Conservation (phyloP, 129 eudicot species). For the Flaveria linearis region DNA sequence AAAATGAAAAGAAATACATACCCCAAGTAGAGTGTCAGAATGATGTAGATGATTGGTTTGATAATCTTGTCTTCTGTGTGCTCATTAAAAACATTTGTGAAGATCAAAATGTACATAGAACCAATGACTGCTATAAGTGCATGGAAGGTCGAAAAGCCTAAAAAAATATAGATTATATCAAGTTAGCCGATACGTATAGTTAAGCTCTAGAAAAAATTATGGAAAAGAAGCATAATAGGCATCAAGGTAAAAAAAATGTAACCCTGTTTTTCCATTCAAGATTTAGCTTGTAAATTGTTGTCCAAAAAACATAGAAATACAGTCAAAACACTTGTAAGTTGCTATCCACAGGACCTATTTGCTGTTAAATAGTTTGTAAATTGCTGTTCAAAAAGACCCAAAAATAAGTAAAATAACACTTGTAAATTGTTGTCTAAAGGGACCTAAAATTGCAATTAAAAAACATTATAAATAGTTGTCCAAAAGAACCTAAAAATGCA, state of each 20-base stretch:
- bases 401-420: no score
- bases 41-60: constrained; percentile 48
- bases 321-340: no score
- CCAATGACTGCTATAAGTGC: constrained; percentile 62
- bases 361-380: no score
- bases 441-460: no score
- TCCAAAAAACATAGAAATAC: no score
- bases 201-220: no score
- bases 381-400: no score
- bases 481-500: no score
- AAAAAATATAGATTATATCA: constrained; percentile 13
- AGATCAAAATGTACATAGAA: constrained; percentile 59
- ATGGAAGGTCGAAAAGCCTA: constrained; percentile 86
- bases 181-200: constrained; percentile 3
- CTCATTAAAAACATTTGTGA: constrained; percentile 53
- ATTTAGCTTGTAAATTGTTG: constrained; percentile 30
- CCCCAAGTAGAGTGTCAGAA: constrained; percentile 64
- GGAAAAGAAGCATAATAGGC: no score
- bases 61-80: constrained; percentile 36
- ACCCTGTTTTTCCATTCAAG: constrained; percentile 81
- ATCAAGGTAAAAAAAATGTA: constrained; percentile 10
- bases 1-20: constrained; percentile 23
- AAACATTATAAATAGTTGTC: no score
- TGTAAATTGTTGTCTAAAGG: no score
- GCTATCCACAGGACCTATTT: no score